phyloP scores from a whole-genome alignment of 306 rosid species.

The Fragaria iinumae region DNA sequence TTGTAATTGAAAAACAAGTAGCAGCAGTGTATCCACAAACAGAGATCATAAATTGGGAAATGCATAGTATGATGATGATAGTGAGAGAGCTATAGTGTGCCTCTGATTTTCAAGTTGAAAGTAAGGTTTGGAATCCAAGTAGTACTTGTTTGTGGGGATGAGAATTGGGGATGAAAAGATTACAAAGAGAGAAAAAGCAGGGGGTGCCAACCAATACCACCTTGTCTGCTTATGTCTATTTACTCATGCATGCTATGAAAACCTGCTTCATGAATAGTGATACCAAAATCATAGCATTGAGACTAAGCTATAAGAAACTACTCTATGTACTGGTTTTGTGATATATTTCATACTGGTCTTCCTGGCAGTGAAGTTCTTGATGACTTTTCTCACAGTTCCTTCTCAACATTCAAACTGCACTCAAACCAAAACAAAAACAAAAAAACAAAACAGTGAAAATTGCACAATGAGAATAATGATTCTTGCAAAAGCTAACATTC shows the following conservation, averaged over 20 bases:
- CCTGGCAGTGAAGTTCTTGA: neutral
- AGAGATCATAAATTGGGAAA: neutral
- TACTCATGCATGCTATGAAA: neutral
- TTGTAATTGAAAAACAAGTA: neutral
- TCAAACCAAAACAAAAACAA: neutral
- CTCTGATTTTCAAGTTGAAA: slow-evolving; percentile 23
- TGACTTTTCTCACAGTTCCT: neutral
- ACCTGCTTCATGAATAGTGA: neutral
- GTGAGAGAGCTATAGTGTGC: slow-evolving; percentile 5
- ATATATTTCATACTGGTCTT: neutral
- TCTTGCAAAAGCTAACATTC: neutral
- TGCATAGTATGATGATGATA: neutral
- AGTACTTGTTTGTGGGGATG: slow-evolving; percentile 22
- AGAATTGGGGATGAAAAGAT: slow-evolving; percentile 9
- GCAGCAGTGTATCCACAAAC: neutral
- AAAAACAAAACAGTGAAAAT: neutral
- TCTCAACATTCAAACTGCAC: neutral
- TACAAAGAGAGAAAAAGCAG: slow-evolving; percentile 3
- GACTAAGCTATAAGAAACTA: neutral
- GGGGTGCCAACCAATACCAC: slow-evolving; percentile 15
- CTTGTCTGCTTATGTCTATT: slow-evolving; percentile 10
- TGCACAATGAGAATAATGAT: neutral
- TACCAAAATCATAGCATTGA: slow-evolving; percentile 2
- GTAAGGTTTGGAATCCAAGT: slow-evolving; percentile 23
- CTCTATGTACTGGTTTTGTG: neutral